Evolutionary conservation across 2,329 filamentous ascomycete species (phyloP).

Genomic region (Cadophora luteo-olivacea): DNA sequence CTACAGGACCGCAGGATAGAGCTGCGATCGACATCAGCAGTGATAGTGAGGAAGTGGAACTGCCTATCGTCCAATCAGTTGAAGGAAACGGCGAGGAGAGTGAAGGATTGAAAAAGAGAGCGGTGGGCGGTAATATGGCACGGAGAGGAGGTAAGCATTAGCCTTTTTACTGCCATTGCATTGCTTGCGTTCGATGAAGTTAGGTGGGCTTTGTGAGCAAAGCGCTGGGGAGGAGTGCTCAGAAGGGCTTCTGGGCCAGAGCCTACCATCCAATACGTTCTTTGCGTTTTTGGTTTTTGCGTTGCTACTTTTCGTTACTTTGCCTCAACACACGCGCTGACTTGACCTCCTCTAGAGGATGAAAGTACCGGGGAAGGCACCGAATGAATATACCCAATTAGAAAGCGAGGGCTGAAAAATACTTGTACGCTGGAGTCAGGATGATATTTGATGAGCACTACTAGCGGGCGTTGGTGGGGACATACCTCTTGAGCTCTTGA

Average conservation of each 20-base stretch:
- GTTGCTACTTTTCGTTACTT: background rate
- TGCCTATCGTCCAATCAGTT: background rate
- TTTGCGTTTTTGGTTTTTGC: background rate
- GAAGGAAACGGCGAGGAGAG: slow-evolving; percentile 1
- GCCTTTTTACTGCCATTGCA: background rate
- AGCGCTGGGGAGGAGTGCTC: background rate
- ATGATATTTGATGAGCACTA: background rate
- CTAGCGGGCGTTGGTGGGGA: background rate
- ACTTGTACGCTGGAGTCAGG: background rate
- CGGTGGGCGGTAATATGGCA: background rate
- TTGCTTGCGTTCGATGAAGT: background rate
- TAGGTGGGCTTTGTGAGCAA: background rate
- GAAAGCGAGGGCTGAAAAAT: too few species aligned
- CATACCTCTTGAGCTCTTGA: background rate
- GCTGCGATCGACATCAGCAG: slow-evolving; percentile 8
- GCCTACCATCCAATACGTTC: background rate
- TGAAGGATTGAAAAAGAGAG: background rate
- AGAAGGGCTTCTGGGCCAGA: background rate
- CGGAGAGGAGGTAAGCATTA: slow-evolving; percentile 13
- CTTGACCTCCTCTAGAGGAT: background rate
- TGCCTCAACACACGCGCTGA: background rate
- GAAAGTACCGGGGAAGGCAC: background rate
- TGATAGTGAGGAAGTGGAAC: slow-evolving; percentile 8
- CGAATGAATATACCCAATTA: background rate
- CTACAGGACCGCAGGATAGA: background rate